Conservation (phyloP, 106 monocot species). For the Apostasia shenzhenica region DNA sequence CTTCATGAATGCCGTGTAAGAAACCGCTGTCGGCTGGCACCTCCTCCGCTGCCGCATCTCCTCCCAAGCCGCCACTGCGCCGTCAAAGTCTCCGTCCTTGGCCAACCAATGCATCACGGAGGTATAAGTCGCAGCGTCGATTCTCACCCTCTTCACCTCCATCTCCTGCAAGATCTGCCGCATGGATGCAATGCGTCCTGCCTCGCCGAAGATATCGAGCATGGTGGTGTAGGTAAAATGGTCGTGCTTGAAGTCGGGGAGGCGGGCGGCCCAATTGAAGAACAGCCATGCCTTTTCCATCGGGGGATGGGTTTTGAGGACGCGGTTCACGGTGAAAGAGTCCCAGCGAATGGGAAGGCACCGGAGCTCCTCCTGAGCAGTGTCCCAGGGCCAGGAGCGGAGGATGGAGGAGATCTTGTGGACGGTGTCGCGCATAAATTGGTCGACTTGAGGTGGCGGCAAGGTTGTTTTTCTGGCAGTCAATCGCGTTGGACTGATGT, state of each 20-base stretch:
- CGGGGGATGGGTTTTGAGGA: slow-evolving; percentile 86
- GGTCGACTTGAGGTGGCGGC: background rate
- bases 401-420: slow-evolving; percentile 41
- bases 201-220: slow-evolving; percentile 90
- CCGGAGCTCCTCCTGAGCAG: slow-evolving; percentile 27
- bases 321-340: slow-evolving; percentile 68
- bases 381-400: slow-evolving; percentile 54
- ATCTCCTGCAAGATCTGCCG: slow-evolving; percentile 41
- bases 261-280: slow-evolving; percentile 59
- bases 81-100: slow-evolving; percentile 47
- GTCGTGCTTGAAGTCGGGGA: slow-evolving; percentile 66
- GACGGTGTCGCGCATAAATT: slow-evolving; percentile 52
- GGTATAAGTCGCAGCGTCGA: slow-evolving; percentile 57
- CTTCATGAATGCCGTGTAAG: slow-evolving; percentile 77
- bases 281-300: slow-evolving; percentile 83
- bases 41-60: slow-evolving; percentile 53
- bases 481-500: background rate
- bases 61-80: slow-evolving; percentile 48
- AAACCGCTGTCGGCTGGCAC: slow-evolving; percentile 46
- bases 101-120: slow-evolving; percentile 62
- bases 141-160: slow-evolving; percentile 30
- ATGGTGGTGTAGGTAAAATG: slow-evolving; percentile 92
- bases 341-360: slow-evolving; percentile 47
- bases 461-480: no score
- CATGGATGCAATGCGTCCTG: slow-evolving; percentile 62